Conservation (phyloP, 2,329 filamentous ascomycete genomes). For the Waltergamsia citrina region DNA sequence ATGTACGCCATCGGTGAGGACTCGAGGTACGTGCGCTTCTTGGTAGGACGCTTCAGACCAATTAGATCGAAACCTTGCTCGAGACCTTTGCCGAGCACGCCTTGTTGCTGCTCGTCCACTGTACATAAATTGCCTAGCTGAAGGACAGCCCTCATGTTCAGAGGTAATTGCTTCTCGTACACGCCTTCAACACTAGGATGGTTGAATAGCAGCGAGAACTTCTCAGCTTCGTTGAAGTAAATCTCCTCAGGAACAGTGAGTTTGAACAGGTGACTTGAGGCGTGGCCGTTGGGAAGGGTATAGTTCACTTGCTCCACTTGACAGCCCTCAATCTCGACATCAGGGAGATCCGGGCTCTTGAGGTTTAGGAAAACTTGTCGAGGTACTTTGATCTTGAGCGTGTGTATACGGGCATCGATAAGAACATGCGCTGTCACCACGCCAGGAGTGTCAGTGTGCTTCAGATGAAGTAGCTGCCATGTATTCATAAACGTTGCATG, state of each 20-base stretch:
- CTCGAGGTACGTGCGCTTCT: constrained; percentile 62
- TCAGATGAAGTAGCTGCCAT: constrained; percentile 89
- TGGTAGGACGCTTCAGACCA: constrained; percentile 58
- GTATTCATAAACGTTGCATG: constrained; percentile 83
- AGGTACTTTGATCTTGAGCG: constrained; percentile 79
- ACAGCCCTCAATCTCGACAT: constrained; percentile 79
- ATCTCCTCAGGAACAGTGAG: constrained; percentile 81
- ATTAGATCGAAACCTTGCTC: constrained; percentile 89
- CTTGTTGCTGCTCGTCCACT: constrained; percentile 83
- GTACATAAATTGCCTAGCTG: constrained; percentile 87
- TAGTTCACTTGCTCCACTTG: constrained; percentile 88
- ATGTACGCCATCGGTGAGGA: constrained; percentile 70
- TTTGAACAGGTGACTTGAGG: constrained; percentile 89
- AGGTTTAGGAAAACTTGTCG: constrained; percentile 87
- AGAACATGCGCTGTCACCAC: constrained; percentile 83
- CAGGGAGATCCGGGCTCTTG: constrained; percentile 76
- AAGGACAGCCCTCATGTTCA: constrained; percentile 78
- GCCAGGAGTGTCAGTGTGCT: constrained; percentile 73
- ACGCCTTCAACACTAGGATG: constrained; percentile 94
- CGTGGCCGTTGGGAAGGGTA: constrained; percentile 88
- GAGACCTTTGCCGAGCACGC: constrained; percentile 83
- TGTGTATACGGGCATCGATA: constrained; percentile 87
- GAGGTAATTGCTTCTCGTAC: constrained; percentile 86
- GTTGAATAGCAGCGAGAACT: constrained; percentile 75
- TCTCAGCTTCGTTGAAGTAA: constrained; percentile 77